Base-by-base conservation (phyloP, 192 early-diverging fungal species). In the Podila minutissima region DNA sequence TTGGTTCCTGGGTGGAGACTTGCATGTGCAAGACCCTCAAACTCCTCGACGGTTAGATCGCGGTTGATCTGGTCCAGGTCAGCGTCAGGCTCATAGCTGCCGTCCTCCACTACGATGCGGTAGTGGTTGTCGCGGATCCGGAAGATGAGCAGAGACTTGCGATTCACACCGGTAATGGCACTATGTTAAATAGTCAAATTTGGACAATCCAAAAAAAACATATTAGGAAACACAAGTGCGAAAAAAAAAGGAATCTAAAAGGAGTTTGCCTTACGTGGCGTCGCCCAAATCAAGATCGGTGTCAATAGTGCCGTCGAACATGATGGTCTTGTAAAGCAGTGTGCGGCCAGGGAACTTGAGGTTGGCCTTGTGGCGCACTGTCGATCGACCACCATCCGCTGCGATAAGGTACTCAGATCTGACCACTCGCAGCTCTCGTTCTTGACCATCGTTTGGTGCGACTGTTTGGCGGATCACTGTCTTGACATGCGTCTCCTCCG, bases 321-420 rank as follows among this genome's bases (percentile, higher is more conserved):
- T 62, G 38, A 75, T 67, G 29, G 66, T 35, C 38, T 65, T 73
- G 35, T 83, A 73, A 10, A 55, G 61, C 11, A 75, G 32, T 15
- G 82, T 76, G 10, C 37, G 48, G 10, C 82, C 82, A 29, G 37
- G n/a, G 55, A 83, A 83, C 1, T 48, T 53, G 29, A 75, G 77
- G 24, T 59, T 33, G 38, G 77, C n/a, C 66, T 74, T 74, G 48
- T 83, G 82, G 11, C 74, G 69, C 38, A 83, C 82, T 22, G 64
- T 67, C 6, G 74, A 77, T 37, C 72, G 66, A 20, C 82, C 82
- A 19, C 82, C 82, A 33, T 83, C 82, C 0, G 73, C 68, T 3
- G 64, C 82, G 19, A 83, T 72, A 17, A 83, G 60, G 38, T 83
- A 83, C 38, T 67, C 19, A 24, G 74, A 75, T 4, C 65, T 31